These are phyloP conservation scores for Leptographium wingfieldii DNA, from an alignment of 2,329 filamentous ascomycete genomes.

Conservation along the genomic window DNA sequence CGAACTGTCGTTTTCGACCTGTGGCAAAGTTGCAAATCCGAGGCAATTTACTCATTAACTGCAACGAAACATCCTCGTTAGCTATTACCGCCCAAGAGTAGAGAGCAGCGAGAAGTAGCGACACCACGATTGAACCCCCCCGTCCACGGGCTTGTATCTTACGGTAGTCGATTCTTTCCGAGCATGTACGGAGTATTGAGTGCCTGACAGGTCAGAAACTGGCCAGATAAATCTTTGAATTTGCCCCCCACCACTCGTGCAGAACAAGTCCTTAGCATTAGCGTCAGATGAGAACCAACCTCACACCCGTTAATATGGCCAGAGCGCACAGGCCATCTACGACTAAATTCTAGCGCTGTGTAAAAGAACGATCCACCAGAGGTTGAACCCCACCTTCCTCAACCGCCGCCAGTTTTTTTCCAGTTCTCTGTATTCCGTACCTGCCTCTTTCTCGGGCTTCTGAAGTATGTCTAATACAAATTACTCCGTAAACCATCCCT, in stretches of 20 bases:
- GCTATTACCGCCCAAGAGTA: background rate
- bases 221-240: background rate
- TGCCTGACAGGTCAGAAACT: background rate
- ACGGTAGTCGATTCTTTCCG: background rate
- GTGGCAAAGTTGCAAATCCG: background rate
- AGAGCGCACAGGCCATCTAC: background rate
- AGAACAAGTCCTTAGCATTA: background rate
- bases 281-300: background rate
- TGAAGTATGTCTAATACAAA: background rate
- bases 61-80: background rate
- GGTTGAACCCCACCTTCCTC: background rate
- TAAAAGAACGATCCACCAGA: background rate
- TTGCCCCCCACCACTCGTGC: background rate
- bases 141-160: too few relatives aligned
- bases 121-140: too few relatives aligned
- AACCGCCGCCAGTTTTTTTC: background rate
- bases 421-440: background rate
- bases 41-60: background rate
- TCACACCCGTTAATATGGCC: background rate
- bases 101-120: background rate
- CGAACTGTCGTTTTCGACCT: too few relatives aligned
- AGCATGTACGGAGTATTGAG: background rate
- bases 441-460: background rate
- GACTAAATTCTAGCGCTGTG: background rate
- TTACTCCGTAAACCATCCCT: background rate